Base-by-base conservation (phyloP, 2,329 filamentous ascomycete genomes). In the Colletotrichum spaethianum region DNA sequence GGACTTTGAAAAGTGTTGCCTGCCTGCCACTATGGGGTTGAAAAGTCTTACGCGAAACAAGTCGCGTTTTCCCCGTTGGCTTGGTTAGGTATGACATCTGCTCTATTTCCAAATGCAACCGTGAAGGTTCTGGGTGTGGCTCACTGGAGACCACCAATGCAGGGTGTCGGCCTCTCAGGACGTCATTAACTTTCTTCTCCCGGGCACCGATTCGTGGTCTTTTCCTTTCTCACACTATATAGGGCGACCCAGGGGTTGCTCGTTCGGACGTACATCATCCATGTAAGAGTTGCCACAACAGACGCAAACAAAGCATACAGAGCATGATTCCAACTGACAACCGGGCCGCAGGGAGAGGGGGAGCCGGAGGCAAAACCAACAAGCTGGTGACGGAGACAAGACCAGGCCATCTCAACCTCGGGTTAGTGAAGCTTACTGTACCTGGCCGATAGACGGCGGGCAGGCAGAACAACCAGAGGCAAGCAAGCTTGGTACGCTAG, bases 211-310 rank as follows among this genome's bases (percentile, higher is more conserved):
- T 23, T 50, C 23, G 8, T 28, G 14, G 23, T 50, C 23, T 50
- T 50, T n/a, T n/a, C n/a, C n/a, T n/a, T n/a, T n/a, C n/a, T n/a
- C n/a, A n/a, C n/a, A n/a, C n/a, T 23, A 28, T 3, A 28, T 18
- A 26, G 23, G 48, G 48, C 48, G 26, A 31, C 20, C 14, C 26
- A 28, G 18, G 18, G 56, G 9, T 8, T 7, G 26, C 20, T 26
- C 20, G 9, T 23, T 26, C 6, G 38, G n/a, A 16, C 38, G 36
- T 18, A 46, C n/a, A n/a, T n/a, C n/a, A n/a, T 20, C n/a, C 38
- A 42, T n/a, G 44, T 50, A 50, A 26, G 42, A n/a, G 42, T 26
- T 62, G 44, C 31, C 59, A 62, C 31, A 50, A 62, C 42, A 62
- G 50, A 62, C 28, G 23, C n/a, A 52, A 26, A 38, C 42, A 46